Evolutionary conservation across 805 yeast genomes (phyloP).

Genomic region (Lipomyces kockii): DNA sequence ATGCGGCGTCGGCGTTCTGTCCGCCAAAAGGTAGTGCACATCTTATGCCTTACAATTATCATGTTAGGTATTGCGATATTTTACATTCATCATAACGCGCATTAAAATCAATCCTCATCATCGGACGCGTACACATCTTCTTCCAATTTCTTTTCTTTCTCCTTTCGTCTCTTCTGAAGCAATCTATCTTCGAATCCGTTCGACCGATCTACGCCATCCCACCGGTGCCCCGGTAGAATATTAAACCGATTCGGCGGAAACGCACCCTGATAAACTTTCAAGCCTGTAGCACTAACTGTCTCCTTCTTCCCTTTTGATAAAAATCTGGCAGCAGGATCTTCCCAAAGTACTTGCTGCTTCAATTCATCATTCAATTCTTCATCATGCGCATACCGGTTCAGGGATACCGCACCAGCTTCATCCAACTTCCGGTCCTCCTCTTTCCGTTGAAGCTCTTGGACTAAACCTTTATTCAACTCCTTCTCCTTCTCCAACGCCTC

Average conservation of each 20-base stretch:
- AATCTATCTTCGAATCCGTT: conserved; percentile 80
- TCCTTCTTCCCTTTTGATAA: conserved; percentile 40
- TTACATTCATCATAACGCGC: background rate
- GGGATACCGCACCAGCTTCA: conserved; percentile 39
- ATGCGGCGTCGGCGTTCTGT: background rate
- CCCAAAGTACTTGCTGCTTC: conserved; percentile 49
- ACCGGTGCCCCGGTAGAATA: conserved; percentile 75
- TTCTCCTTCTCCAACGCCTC: conserved; percentile 39
- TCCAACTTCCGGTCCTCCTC: conserved; percentile 45
- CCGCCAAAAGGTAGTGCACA: background rate
- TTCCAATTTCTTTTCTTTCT: conserved; percentile 33
- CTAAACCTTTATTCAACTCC: conserved; percentile 48
- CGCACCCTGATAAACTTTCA: conserved; percentile 60
- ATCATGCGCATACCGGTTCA: conserved; percentile 49
- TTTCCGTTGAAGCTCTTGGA: conserved; percentile 49
- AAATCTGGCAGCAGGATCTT: conserved; percentile 68
- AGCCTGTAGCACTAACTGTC: conserved; percentile 49
- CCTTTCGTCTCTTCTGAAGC: conserved; percentile 47
- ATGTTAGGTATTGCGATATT: background rate
- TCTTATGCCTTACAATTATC: background rate
- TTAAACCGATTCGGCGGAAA: conserved; percentile 74
- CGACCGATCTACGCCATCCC: conserved; percentile 93
- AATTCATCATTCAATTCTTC: conserved; percentile 47
- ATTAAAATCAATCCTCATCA: conserved; percentile 15
- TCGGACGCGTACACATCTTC: conserved; percentile 35